Evolutionary conservation across 306 rosid species (phyloP), one percentile per base, ranked within the genome.

Genomic region (Quercus bicolor): DNA sequence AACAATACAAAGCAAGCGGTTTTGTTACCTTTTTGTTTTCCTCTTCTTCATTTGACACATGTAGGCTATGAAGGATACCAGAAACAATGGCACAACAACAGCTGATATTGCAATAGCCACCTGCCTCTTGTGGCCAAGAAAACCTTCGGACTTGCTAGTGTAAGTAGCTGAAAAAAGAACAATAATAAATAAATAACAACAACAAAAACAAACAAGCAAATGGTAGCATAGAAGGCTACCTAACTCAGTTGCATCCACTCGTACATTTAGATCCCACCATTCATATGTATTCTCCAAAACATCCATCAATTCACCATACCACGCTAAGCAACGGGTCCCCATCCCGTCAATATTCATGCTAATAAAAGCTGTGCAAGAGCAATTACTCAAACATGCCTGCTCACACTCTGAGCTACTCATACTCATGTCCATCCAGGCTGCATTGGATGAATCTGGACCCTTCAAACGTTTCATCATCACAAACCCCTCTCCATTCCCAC

Each of bases 321-420:
- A 84, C 12, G 60, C 48, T 70, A 87, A 79, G 23, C 90, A 84
- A 24, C 70, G 21, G 5, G 23, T 54, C 5, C 70, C 76, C 4
- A 10, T 52, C 11, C 70, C 69, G 8, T 75, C 71, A 20, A 66
- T 73, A 2, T 60, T 60, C 8, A 81, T 68, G 75, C 33, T 75
- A 0, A 68, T 62, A 65, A 59, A 84, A 14, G 87, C 90, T n/a
- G 43, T 5, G 73, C 87, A 86, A 54, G 80, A 59, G 54, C 90
- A 86, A 23, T 84, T 75, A 10, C 52, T 34, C 18, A 78, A 51
- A 59, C 87, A 86, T 54, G 15, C 26, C 6, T 31, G 53, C 64
- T n/a, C 15, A 54, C 87, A 86, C 2, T 24, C 23, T 16, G 45
- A 68, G 2, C 48, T 69, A 62, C 77, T 65, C 26, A 69, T 40